Base-by-base conservation (phyloP, 352 stramenopile genomes). In the Globisporangium carolinianum region DNA sequence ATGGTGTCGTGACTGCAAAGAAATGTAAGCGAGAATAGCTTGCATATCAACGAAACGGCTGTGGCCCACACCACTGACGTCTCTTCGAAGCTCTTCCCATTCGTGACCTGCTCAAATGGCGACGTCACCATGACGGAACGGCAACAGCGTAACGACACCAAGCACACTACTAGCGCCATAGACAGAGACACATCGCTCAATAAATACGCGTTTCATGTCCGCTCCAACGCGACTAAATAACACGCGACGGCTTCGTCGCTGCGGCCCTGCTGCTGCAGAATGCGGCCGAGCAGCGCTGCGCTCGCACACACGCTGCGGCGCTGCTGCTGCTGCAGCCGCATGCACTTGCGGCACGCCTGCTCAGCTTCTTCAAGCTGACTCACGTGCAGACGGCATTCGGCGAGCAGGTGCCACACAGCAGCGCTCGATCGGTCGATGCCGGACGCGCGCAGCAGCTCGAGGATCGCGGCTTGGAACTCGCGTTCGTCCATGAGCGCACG, bases 151-250 rank as follows among this genome's bases (percentile, higher is more conserved):
- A 32, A 32, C 24, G 24, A 32, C 24, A 32, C 24, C 24, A 32
- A 32, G 24, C 24, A 32, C 24, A 32, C 24, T 32, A 32, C 24
- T 32, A 32, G 24, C 24, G 2, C 24, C 24, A 32, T 32, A 32
- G 1, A 32, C 24, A 32, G 24, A 32, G 42, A 47, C 42, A 17
- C 12, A 15, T 42, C 5, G 17, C 47, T 32, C 24, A 32, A 61
- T 65, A 65, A 65, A 65, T 65, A 65, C 17, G 41, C n/a, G 14
- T 45, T 51, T 53, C 12, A 41, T 68, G 71, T 56, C 24, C 69
- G 75, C 53, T 74, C 71, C 53, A 87, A 68, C 53, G 72, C 72
- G 62, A 63, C 74, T 73, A 80, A 74, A 79, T 79, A 87, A 72
- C 73, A 87, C 58, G 79, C 61, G 70, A 83, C 72, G 41, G 76